Base-by-base conservation (phyloP, 208 protist species). In the Porcisia deanei region DNA sequence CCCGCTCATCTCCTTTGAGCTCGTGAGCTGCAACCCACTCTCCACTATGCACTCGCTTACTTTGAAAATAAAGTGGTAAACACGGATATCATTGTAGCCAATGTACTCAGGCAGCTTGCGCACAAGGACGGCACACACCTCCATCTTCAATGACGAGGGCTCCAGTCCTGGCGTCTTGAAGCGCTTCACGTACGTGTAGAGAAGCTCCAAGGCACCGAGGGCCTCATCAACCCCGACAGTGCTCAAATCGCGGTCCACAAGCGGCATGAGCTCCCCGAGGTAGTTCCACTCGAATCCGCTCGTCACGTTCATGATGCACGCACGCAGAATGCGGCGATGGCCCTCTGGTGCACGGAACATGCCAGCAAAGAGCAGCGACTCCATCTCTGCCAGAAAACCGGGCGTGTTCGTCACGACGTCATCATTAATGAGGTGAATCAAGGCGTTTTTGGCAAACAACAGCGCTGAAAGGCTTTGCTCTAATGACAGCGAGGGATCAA, bases 201-300 rank as follows among this genome's bases (percentile, higher is more conserved):
- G 81, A 47, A 95, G 66, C 75, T 92, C 81, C 49, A 97, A 79
- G 16, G 82, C 71, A 2, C 88, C 90, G 41, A 92, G 75, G 12
- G 81, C 77, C 47, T 45, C 58, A 37, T 89, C 73, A 4, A 73
- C 60, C 1, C 58, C 34, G 37, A 75, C 65, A 14, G 12, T 39
- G 65, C 58, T 77, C 30, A 82, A 34, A 58, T 79, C 73, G 16
- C 78, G 78, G 45, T 78, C 77, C 37, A 93, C 78, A 22, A 88
- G 79, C 22, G 89, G 90, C 79, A 95, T 85, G 4, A 97, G 71
- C 54, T 94, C 81, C 1, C 75, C 80, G 16, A 97, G 73, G 76
- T 93, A 97, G 77, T 94, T 90, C 91, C 93, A 97, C 59, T 91
- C 73, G 60, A 90, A 95, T 43, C 80, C 81, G 77, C 87, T 93